Conservation (phyloP, 2,329 filamentous ascomycete genomes). For the Neofusicoccum sp. region DNA sequence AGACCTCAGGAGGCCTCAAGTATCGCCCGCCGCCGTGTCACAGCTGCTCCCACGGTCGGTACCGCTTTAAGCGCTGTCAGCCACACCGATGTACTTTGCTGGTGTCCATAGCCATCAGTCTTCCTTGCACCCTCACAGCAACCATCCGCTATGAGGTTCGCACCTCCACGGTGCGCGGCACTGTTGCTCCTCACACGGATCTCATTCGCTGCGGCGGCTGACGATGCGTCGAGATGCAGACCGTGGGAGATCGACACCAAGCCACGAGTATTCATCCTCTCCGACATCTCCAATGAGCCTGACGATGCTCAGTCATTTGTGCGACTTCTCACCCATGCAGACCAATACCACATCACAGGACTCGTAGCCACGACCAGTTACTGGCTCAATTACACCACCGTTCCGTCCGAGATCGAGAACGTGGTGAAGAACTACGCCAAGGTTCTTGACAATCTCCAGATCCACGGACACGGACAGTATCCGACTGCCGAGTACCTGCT, state of each 20-base stretch:
- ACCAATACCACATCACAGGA: slow-evolving; percentile 43
- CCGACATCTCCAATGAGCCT: slow-evolving; percentile 44
- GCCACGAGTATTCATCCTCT: slow-evolving; percentile 44
- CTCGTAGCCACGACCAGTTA: slow-evolving; percentile 44
- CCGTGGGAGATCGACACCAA: slow-evolving; percentile 37
- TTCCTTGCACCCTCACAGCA: too few species aligned
- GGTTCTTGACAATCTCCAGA: slow-evolving; percentile 52
- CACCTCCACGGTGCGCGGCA: neutral
- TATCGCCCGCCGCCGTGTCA: neutral
- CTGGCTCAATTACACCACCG: slow-evolving; percentile 42
- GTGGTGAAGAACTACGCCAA: slow-evolving; percentile 38
- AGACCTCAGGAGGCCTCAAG: neutral
- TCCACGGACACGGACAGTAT: slow-evolving; percentile 48
- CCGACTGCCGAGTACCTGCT: slow-evolving; percentile 42
- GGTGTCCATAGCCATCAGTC: neutral
- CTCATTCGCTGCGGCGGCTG: neutral
- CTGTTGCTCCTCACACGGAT: neutral
- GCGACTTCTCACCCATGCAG: slow-evolving; percentile 41
- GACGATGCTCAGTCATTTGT: slow-evolving; percentile 43
- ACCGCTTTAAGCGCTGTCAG: too few species aligned
- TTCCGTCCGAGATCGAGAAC: slow-evolving; percentile 39
- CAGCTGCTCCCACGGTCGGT: neutral
- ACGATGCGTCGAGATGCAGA: slow-evolving; percentile 1
- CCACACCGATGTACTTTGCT: neutral
- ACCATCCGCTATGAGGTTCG: neutral